These are phyloP conservation scores for Rhizopogon roseolus DNA, from an alignment of 768 basidiomycete genomes.

Conservation along the genomic window DNA sequence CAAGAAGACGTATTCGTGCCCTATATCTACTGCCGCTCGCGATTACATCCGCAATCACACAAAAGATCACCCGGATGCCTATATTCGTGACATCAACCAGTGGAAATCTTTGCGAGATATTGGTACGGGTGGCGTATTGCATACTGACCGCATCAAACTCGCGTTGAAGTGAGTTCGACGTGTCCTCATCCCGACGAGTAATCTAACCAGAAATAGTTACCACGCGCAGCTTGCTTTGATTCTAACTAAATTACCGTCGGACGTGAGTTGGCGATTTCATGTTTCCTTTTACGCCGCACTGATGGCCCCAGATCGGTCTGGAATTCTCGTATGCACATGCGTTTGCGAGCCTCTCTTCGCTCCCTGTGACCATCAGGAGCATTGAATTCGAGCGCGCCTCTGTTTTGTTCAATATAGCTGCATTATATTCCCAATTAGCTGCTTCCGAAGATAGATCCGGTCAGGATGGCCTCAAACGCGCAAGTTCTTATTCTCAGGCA, in stretches of 20 bases:
- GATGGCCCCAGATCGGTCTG: conserved; percentile 52
- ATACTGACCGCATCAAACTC: conserved; percentile 50
- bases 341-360: conserved; percentile 46
- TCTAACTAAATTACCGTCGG: conserved; percentile 76
- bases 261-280: conserved; percentile 40
- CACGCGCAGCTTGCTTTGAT: conserved; percentile 86
- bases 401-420: conserved; percentile 81
- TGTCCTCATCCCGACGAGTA: background rate
- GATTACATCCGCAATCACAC: conserved; percentile 65
- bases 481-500: conserved; percentile 69
- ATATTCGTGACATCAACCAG: conserved; percentile 66
- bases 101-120: conserved; percentile 67
- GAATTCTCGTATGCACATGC: conserved; percentile 70
- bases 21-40: conserved; percentile 51
- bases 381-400: conserved; percentile 79
- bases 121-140: conserved; percentile 43
- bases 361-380: conserved; percentile 63
- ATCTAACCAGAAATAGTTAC: conserved; percentile 51
- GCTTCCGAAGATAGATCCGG: conserved; percentile 62
- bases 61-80: conserved; percentile 80
- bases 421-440: conserved; percentile 81
- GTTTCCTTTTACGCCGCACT: conserved; percentile 8
- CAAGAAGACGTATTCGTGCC: conserved; percentile 60
- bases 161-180: conserved; percentile 49
- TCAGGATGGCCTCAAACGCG: conserved; percentile 81